A percentile compares a stretch with the other conserved stretches of the same genome.
phyloP scores from a whole-genome alignment of 768 basidiomycete species.

The Brasilioporus rufonigricans region DNA sequence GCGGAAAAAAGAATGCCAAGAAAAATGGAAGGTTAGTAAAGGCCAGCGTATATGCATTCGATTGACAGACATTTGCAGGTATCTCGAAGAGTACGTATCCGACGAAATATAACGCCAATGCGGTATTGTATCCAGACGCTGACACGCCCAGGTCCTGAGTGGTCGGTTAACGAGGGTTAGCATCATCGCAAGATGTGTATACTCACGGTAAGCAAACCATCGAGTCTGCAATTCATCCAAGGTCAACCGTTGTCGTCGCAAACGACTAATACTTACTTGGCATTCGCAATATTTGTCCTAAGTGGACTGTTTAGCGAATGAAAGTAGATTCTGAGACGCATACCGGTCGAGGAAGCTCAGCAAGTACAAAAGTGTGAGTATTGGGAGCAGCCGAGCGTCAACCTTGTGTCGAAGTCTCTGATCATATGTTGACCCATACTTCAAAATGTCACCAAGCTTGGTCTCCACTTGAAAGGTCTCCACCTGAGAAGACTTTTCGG shows the following conservation, averaged over 20 bases:
- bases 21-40: not conserved
- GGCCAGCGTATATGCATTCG: not conserved
- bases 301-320: not conserved
- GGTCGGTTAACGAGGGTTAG: not conserved
- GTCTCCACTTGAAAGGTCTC: not conserved
- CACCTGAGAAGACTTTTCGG: not conserved
- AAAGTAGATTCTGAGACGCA: not conserved
- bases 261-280: conserved; percentile 27
- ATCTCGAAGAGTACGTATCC: conserved; percentile 62
- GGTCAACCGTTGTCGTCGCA: not conserved
- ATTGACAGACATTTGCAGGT: conserved; percentile 47
- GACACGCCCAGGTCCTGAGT: conserved; percentile 50
- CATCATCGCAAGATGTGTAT: not conserved
- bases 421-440: conserved; percentile 15
- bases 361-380: conserved; percentile 40
- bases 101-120: conserved; percentile 58
- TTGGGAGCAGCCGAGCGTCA: conserved; percentile 37
- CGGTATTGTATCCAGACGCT: conserved; percentile 52
- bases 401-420: conserved; percentile 32
- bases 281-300: conserved; percentile 40
- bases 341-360: conserved; percentile 42
- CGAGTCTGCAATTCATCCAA: conserved; percentile 37
- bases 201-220: conserved; percentile 48
- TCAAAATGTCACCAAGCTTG: not conserved
- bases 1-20: not conserved